These are phyloP conservation scores for Calonectria pauciramosa DNA, from an alignment of 2,329 filamentous ascomycete genomes.

Conservation along the genomic window DNA sequence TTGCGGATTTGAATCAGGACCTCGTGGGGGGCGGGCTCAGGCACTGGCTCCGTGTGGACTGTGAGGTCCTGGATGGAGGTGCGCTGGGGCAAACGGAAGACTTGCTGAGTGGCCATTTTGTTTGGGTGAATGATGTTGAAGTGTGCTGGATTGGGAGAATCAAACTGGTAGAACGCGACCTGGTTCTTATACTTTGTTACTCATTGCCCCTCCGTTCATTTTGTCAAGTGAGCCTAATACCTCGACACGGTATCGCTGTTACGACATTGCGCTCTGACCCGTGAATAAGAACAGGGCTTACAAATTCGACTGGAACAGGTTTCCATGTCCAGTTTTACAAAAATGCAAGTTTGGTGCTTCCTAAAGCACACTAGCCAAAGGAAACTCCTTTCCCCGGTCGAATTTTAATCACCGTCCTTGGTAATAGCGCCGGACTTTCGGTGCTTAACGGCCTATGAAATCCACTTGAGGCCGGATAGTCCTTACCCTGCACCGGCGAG, in stretches of 20 bases:
- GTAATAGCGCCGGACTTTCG: neutral
- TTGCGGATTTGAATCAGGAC: constrained; percentile 48
- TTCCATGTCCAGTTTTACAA: neutral
- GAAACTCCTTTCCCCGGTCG: neutral
- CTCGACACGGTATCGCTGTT: too few species aligned
- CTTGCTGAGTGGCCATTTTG: constrained; percentile 17
- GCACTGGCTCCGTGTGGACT: constrained; percentile 42
- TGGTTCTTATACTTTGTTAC: neutral
- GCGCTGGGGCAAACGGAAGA: constrained; percentile 19
- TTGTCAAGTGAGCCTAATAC: neutral
- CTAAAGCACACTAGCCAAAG: neutral
- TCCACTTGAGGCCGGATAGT: neutral
- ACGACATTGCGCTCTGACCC: neutral
- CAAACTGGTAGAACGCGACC: too few species aligned
- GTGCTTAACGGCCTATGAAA: neutral
- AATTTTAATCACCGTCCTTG: neutral
- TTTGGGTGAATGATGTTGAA: neutral
- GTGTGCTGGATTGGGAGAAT: neutral
- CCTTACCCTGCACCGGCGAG: neutral
- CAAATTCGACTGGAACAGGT: neutral
- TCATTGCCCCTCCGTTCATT: neutral
- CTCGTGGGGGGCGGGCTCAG: constrained; percentile 41
- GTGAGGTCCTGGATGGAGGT: constrained; percentile 40
- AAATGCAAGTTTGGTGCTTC: too few species aligned
- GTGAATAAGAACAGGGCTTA: neutral